Evolutionary conservation across 192 early-diverging fungal genomes (phyloP).

Genomic region (Cladochytrium replicatum): DNA sequence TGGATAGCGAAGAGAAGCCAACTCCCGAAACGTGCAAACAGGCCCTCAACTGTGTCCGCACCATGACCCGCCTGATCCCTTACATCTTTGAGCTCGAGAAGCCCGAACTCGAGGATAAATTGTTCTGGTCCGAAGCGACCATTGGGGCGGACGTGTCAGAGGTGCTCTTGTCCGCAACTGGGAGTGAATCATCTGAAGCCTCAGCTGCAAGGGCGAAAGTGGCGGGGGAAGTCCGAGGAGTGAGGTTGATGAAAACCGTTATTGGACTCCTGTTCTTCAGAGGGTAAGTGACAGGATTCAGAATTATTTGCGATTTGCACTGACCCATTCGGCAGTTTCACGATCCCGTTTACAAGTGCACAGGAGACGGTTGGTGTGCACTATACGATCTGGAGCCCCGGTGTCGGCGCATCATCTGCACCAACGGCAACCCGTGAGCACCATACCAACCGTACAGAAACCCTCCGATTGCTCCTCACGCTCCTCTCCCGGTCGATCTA

Average conservation of each 20-base stretch:
- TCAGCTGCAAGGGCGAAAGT: constrained; percentile 3
- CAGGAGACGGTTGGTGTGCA: constrained; percentile 20
- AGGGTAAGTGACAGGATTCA: no score
- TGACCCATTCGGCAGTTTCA: constrained; percentile 14
- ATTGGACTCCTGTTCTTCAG: constrained; percentile 27
- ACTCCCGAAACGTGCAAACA: constrained; percentile 47
- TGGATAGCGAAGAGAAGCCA: constrained; percentile 26
- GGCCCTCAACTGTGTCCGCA: constrained; percentile 69
- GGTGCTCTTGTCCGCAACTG: not conserved
- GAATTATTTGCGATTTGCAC: no score
- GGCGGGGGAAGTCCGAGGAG: constrained; percentile 1
- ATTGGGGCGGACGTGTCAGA: constrained; percentile 2
- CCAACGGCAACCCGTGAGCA: constrained; percentile 42
- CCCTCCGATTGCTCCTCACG: constrained; percentile 64
- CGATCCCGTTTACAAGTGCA: constrained; percentile 18
- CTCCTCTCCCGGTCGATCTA: constrained; percentile 79
- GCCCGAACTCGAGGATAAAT: constrained; percentile 42
- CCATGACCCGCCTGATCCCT: constrained; percentile 76
- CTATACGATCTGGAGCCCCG: constrained; percentile 36
- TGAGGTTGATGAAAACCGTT: not conserved
- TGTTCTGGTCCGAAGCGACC: constrained; percentile 48
- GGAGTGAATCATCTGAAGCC: not conserved
- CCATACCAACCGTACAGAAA: constrained; percentile 65
- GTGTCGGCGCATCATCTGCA: constrained; percentile 24
- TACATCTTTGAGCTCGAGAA: constrained; percentile 63